A percentile compares a stretch with the other conserved stretches of the same genome.
Evolutionary conservation across 345 rosid genomes (phyloP).

Genomic region (Linum tenue): DNA sequence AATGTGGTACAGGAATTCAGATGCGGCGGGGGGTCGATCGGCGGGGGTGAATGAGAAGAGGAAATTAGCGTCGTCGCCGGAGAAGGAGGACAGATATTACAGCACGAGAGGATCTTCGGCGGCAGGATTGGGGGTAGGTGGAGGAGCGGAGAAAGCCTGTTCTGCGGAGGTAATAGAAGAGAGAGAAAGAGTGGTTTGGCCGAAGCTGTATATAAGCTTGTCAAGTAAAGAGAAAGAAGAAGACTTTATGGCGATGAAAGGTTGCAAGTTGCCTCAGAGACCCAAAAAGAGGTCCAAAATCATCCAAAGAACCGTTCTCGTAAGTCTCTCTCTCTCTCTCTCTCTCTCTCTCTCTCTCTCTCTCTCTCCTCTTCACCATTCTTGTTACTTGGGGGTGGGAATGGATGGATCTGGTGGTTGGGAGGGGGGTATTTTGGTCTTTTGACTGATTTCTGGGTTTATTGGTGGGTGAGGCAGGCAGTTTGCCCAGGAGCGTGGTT

Average conservation of each 20-base stretch:
- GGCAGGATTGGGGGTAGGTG: constrained; percentile 9
- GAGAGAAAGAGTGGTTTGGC: constrained; percentile 45
- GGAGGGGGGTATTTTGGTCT: not conserved
- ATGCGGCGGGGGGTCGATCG: constrained; percentile 31
- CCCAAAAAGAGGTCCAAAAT: constrained; percentile 67
- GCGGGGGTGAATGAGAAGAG: constrained; percentile 21
- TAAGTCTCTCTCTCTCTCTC: constrained; percentile 19
- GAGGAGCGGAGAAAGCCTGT: constrained; percentile 24
- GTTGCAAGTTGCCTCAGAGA: constrained; percentile 68
- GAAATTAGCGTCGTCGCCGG: constrained; percentile 37
- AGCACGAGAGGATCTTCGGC: constrained; percentile 40
- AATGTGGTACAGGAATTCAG: constrained; percentile 41
- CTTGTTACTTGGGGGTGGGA: not conserved
- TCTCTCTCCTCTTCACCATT: not conserved
- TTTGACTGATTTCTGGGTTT: constrained; percentile 6
- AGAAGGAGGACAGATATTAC: constrained; percentile 51
- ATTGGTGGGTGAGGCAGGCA: constrained; percentile 38
- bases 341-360: not conserved
- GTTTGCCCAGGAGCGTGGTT: constrained; percentile 79
- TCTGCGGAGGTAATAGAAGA: constrained; percentile 31
- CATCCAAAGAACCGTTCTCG: constrained; percentile 59
- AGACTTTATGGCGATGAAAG: constrained; percentile 73
- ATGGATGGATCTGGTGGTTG: not conserved
- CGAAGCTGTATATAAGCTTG: constrained; percentile 42
- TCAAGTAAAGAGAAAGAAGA: constrained; percentile 78